Conservation (phyloP, 805 yeast species). For the Priceomyces medius region DNA sequence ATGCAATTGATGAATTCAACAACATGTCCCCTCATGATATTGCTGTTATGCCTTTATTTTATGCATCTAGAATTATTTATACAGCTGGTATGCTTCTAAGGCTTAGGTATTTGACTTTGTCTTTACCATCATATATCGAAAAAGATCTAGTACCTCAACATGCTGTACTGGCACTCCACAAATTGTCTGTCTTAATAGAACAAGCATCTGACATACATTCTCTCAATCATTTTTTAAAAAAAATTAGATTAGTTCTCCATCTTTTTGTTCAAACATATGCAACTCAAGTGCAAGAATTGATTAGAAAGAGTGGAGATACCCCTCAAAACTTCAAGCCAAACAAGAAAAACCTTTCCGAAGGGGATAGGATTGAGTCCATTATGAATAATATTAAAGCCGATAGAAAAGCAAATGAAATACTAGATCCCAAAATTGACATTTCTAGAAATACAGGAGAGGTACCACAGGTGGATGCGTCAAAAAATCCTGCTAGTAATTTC, state of each 20-base stretch:
- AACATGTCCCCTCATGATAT: constrained; percentile 46
- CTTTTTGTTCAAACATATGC: constrained; percentile 62
- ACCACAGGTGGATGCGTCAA: background rate
- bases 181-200: constrained; percentile 24
- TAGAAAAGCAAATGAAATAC: background rate
- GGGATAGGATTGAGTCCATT: constrained; percentile 14
- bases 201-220: constrained; percentile 27
- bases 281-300: constrained; percentile 45
- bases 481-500: background rate
- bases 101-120: constrained; percentile 53
- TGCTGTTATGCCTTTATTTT: constrained; percentile 56
- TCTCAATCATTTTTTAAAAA: constrained; percentile 50
- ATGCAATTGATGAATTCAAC: constrained; percentile 49
- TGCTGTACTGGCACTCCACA: constrained; percentile 37
- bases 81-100: constrained; percentile 64
- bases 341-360: constrained; percentile 18
- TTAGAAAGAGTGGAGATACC: constrained; percentile 23
- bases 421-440: background rate
- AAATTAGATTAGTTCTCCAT: constrained; percentile 55
- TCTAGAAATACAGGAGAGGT: background rate
- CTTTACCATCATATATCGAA: constrained; percentile 47
- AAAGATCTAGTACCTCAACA: constrained; percentile 48
- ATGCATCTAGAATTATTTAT: constrained; percentile 57
- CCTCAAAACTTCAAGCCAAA: constrained; percentile 19
- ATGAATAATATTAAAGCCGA: constrained; percentile 5